Base-by-base conservation (phyloP, 306 rosid species). In the Quercus aquifolioides region DNA sequence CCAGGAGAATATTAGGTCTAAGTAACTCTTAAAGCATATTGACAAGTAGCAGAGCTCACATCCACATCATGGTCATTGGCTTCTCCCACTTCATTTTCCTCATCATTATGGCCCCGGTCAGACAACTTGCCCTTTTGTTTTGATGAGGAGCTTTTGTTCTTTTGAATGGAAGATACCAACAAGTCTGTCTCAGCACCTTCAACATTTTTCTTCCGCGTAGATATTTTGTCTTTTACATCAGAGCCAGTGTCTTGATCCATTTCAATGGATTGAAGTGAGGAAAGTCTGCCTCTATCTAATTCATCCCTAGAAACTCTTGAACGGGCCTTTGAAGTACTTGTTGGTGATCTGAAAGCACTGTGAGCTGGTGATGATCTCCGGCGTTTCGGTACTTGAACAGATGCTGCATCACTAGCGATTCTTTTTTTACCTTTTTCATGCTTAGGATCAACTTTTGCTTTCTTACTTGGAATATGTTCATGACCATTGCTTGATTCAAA, bases 401-500 rank as follows among this genome's bases (percentile, higher is more conserved):
- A 78, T 35, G 88, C 59, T 78, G 78, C 83, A 79, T 83, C 92
- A 56, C 81, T 74, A 52, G 83, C 79, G 80, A 90, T 93, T 81
- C 98, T 87, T 82, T 89, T 93, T 78, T 76, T 84, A 74, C 71
- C 84, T 46, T 74, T 73, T 73, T 73, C 74, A 79, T 71, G 41
- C 77, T 80, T 86, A 68, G 71, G 55, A 83, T 85, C 89, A 79
- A 69, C 74, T 49, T 60, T 64, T 63, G 73, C 78, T 74, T 80
- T 85, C 88, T 84, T 88, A 43, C 83, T 84, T 23, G 86, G 81
- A 63, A 75, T 85, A 78, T 80, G 75, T 70, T 82, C 92, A 80
- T 90, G 94, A 43, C 98, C 99, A 79, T 96, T 96, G 79, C 89
- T 91, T 73, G 90, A 60, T 84, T 89, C 94, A 86, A 88, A 86